Evolutionary conservation across 805 yeast genomes (phyloP), one percentile per base, ranked within the genome.

Genomic region (Candida sphagnicola): DNA sequence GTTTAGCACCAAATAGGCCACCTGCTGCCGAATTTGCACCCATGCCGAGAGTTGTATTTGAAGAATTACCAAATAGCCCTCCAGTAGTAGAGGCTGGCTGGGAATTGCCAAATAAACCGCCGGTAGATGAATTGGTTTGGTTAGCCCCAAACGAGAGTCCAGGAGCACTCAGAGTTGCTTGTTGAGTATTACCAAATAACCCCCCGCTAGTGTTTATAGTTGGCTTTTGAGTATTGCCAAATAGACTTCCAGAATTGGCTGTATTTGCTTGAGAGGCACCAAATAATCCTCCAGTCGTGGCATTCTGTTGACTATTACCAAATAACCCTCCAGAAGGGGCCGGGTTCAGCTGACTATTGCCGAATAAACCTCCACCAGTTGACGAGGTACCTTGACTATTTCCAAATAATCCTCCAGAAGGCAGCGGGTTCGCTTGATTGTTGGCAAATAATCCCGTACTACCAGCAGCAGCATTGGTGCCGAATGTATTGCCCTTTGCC

Each of bases 271-370:
- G 32, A 29, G 43, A 36, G 41, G 42, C 52, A 6, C 51, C 59
- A 46, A 59, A 58, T 14, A 58, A 33, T 2, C 63, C 61, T 3
- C 57, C 53, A 14, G 61, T 48, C n/a, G 62, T 51, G 23, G 54
- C 13, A 16, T n/a, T 18, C 25, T 8, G 16, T 21, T 21, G 24
- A 18, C 16, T 38, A 19, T 31, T 39, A 28, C 46, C 48, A 34
- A 46, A 48, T 16, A 29, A 15, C 18, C 46, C 38, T 8, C 37
- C 31, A 31, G 42, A 34, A 18, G 41, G 18, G 12, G 15, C 25
- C 19, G 38, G 17, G 24, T 8, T 26, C 34, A 34, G 32, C n/a
- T 16, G 32, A 16, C 17, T 8, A n/a, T 33, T 33, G 10, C 35
- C 35, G 17, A 33, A 33, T 21, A 33, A 23, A n/a, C 23, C 28